These are phyloP conservation scores for Ramaria sp. DNA, from an alignment of 768 basidiomycete species.

Conservation along the genomic window DNA sequence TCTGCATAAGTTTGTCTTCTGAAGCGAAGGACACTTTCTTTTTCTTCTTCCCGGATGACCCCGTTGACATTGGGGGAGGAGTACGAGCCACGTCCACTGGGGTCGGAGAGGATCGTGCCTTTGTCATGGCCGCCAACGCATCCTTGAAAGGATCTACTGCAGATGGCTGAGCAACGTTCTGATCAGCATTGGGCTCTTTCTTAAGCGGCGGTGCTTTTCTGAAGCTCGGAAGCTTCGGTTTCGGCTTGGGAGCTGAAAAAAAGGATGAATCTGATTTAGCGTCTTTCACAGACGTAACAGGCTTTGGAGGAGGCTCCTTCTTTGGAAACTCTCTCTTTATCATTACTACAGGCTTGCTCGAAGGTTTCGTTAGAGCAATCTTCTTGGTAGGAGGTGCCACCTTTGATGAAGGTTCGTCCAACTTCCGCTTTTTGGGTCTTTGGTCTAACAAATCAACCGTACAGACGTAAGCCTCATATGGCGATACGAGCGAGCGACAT, in stretches of 20 bases:
- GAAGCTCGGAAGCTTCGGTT: slow-evolving; percentile 76
- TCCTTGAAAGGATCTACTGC: slow-evolving; percentile 77
- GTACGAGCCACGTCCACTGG: slow-evolving; percentile 23
- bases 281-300: slow-evolving; percentile 44
- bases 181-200: slow-evolving; percentile 44
- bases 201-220: slow-evolving; percentile 48
- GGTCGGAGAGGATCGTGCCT: slow-evolving; percentile 45
- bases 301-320: slow-evolving; percentile 14
- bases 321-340: slow-evolving; percentile 47
- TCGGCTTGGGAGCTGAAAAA: slow-evolving; percentile 79
- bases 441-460: neutral
- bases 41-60: slow-evolving; percentile 47
- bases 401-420: slow-evolving; percentile 40
- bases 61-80: neutral
- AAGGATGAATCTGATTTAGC: slow-evolving; percentile 82
- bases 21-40: slow-evolving; percentile 75
- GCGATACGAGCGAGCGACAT: slow-evolving; percentile 33
- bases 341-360: slow-evolving; percentile 20
- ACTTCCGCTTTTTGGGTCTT: slow-evolving; percentile 61
- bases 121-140: slow-evolving; percentile 65
- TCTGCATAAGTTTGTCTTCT: slow-evolving; percentile 59
- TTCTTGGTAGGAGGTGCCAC: slow-evolving; percentile 55
- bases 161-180: slow-evolving; percentile 64
- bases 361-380: slow-evolving; percentile 36
- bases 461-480: neutral